Base-by-base conservation (phyloP, 2,329 filamentous ascomycete species). In the Monilinia aucupariae region DNA sequence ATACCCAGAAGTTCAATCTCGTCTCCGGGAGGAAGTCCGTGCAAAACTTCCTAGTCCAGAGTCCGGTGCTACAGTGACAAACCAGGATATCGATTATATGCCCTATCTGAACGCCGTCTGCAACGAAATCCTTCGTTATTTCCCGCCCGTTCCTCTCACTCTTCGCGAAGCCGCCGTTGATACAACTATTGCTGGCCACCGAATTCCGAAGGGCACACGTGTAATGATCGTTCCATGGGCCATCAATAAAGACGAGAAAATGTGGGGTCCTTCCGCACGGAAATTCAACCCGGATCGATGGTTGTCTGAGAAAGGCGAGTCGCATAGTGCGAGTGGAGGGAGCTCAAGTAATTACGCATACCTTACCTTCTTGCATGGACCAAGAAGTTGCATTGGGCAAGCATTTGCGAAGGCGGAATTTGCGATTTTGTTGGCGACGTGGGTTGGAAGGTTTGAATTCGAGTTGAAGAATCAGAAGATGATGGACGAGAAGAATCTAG, bases 351-450 rank as follows among this genome's bases (percentile, higher is more conserved):
- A 93, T 75, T 96, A 88, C 73, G 83, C 87, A 0, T 87, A 89
- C 70, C 73, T 93, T 76, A 93, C 90, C 0, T 96, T 96, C 76
- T 75, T 96, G 64, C 91, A 96, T 73, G 92, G 92, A 0, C 91
- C 92, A 2, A 79, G 92, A 60, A 89, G 87, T 71, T 96, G 92
- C 73, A 96, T 96, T 69, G 92, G 92, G 0, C 83, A 87, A 74
- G 80, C 80, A 2, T 96, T 96, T 76, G 89, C 92, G 0, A 88
- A 85, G 73, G 85, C 88, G 0, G 93, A 97, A 78, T 90, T 96
- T 75, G 91, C 90, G 10, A 93, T 89, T 72, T 76, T 97, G 66
- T 73, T 97, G 53, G 92, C 91, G 27, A 82, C 84, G 10, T 85
- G 89, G 81, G 82, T 93, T 4, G 91, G 91, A 0, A 81, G 84